Evolutionary conservation across 176 grass and related monocot species (phyloP).

Genomic region (Elymus sibiricus): DNA sequence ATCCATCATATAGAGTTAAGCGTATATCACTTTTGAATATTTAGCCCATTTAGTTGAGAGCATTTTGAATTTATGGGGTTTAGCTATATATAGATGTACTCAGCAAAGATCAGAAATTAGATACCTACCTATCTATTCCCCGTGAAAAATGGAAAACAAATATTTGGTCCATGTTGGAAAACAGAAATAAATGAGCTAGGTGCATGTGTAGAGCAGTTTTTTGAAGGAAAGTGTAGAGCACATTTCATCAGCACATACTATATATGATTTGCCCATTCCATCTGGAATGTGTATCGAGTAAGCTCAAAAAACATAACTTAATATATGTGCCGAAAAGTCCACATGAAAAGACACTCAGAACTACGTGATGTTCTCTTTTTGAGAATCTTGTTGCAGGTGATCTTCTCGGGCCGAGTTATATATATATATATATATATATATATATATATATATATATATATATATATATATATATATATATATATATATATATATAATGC

Average conservation of each 20-base stretch:
- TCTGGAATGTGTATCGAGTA: constrained; percentile 23
- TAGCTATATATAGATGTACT: neutral
- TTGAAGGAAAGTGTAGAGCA: neutral
- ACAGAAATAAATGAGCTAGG: neutral
- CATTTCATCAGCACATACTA: neutral
- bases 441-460: too few relatives aligned
- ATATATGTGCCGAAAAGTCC: constrained; percentile 5
- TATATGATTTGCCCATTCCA: constrained; percentile 3
- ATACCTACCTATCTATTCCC: neutral
- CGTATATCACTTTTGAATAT: neutral
- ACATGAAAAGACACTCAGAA: constrained; percentile 18
- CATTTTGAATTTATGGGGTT: neutral
- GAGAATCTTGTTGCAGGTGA: neutral
- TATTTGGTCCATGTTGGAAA: neutral
- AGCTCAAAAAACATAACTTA: neutral
- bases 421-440: too few relatives aligned
- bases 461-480: too few relatives aligned
- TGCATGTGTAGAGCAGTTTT: neutral
- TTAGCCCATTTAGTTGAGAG: neutral
- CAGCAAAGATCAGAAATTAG: neutral
- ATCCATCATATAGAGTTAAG: neutral
- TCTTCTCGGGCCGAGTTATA: neutral
- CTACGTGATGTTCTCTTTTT: neutral
- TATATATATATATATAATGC: too few relatives aligned
- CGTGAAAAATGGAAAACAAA: neutral